A percentile compares a stretch with the other conserved stretches of the same genome.
Evolutionary conservation across 2,329 filamentous ascomycete genomes (phyloP).

Genomic region (Hypoxylon sp.): DNA sequence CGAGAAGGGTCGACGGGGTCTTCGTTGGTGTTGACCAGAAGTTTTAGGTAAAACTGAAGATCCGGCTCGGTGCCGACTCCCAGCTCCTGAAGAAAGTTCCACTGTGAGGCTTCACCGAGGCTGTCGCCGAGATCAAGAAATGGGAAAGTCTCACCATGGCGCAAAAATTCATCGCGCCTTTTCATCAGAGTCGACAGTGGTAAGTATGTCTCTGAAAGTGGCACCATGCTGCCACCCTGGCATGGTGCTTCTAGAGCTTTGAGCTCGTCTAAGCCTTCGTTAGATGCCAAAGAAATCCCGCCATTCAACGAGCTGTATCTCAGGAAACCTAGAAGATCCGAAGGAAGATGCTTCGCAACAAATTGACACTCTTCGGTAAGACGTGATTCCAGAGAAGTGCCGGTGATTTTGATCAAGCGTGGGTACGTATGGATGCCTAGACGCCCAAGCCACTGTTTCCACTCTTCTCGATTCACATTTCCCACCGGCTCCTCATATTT

Average conservation of each 20-base stretch:
- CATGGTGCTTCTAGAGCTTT: conserved; percentile 1
- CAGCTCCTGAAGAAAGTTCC: conserved; percentile 10
- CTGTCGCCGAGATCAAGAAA: conserved; percentile 13
- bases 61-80: conserved; percentile 5
- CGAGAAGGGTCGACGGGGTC: conserved; percentile 8
- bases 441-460: conserved; percentile 17
- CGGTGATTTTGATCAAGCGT: neutral
- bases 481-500: conserved; percentile 2
- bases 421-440: neutral
- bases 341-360: conserved; percentile 11
- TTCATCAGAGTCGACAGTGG: conserved; percentile 10
- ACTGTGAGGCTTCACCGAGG: neutral
- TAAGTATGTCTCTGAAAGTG: conserved; percentile 16
- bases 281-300: neutral
- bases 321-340: conserved; percentile 19
- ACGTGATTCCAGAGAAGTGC: neutral
- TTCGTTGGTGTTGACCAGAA: conserved; percentile 3
- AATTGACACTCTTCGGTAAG: conserved; percentile 27
- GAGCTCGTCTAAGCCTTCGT: neutral
- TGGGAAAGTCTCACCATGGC: conserved; percentile 15
- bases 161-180: conserved; percentile 18
- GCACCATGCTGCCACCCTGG: neutral
- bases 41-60: conserved; percentile 19
- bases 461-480: neutral
- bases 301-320: conserved; percentile 15